These are phyloP conservation scores for Amylostereum areolatum DNA, from an alignment of 1,284 basidiomycete genomes.

Conservation along the genomic window DNA sequence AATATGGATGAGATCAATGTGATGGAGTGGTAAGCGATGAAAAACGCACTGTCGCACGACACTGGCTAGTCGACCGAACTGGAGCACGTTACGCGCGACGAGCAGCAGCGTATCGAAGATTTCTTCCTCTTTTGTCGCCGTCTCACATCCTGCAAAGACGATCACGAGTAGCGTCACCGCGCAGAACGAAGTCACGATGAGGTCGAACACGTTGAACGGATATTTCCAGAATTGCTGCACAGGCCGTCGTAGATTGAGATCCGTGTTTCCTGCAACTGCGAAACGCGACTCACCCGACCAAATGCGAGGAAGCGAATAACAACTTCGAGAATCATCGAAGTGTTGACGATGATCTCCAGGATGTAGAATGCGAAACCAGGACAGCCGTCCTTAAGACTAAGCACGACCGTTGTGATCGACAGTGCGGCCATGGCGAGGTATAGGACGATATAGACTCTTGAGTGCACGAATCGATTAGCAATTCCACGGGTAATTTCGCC, in stretches of 20 bases:
- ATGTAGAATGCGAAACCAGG: constrained; percentile 82
- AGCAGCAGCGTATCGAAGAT: constrained; percentile 86
- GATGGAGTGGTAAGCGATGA: neutral
- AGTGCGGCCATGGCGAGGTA: constrained; percentile 88
- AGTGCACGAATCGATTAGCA: constrained; percentile 83
- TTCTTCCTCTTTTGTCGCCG: constrained; percentile 82
- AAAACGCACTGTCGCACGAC: constrained; percentile 82
- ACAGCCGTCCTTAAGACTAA: constrained; percentile 77
- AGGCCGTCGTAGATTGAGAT: neutral
- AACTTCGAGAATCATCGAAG: constrained; percentile 90
- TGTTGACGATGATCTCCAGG: constrained; percentile 87
- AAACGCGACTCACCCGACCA: constrained; percentile 62
- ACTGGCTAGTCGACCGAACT: constrained; percentile 83
- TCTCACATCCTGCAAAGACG: constrained; percentile 73
- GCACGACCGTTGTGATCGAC: constrained; percentile 85
- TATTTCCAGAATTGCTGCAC: constrained; percentile 93
- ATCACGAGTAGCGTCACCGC: constrained; percentile 82
- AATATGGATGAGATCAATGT: neutral
- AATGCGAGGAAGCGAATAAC: constrained; percentile 84
- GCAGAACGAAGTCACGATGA: constrained; percentile 82
- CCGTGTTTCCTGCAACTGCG: neutral
- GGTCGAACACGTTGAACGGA: constrained; percentile 83
- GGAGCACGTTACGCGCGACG: constrained; percentile 85
- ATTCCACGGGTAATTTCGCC: constrained; percentile 75
- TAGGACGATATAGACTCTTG: constrained; percentile 73